Base-by-base conservation (phyloP, 2,329 filamentous ascomycete genomes). In the Exserohilum turcica region DNA sequence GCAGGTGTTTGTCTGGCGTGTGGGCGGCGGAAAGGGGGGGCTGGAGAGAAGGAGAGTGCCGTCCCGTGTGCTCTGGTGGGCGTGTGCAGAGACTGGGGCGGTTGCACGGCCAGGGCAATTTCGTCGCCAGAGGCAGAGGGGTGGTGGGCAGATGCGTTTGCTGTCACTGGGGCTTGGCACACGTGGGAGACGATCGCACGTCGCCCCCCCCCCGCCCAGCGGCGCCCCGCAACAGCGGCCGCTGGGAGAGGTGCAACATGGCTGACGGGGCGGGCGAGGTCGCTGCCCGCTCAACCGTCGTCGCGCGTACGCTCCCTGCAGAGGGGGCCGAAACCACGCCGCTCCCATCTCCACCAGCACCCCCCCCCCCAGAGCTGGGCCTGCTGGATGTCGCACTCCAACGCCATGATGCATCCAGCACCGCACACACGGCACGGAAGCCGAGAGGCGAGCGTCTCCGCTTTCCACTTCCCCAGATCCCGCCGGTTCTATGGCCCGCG, bases 381-480 rank as follows among this genome's bases (percentile, higher is more conserved):
- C 27, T 29, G 31, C 31, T 29, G 31, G 19, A 31, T 27, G 50
- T 27, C 36, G 44, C 45, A 16, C 27, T 13, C 21, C n/a, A 18
- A 29, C n/a, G 44, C 16, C 24, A 38, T 28, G 21, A 16, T 21
- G 29, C 38, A 10, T 40, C 21, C 38, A 40, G 38, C 38, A n/a
- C n/a, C n/a, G 38, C 38, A 24, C 19, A 27, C 29, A 44, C 46
- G 36, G 51, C 51, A 50, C 51, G 51, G 51, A 24, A 29, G 45
- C 45, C 45, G 46, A 37, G 39, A 48, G 50, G 50, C 50, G 38
- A 43, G 37, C 40, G 40, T 44, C 51, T 54, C 51, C 51, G 40
- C 51, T 54, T 54, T 45, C 52, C 47, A 33, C 56, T 56, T 56
- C 56, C 56, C 56, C 56, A 58, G 53, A 54, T 48, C 50, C 50